Base-by-base conservation (phyloP, 2,329 filamentous ascomycete species). In the Colletotrichum zoysiae region DNA sequence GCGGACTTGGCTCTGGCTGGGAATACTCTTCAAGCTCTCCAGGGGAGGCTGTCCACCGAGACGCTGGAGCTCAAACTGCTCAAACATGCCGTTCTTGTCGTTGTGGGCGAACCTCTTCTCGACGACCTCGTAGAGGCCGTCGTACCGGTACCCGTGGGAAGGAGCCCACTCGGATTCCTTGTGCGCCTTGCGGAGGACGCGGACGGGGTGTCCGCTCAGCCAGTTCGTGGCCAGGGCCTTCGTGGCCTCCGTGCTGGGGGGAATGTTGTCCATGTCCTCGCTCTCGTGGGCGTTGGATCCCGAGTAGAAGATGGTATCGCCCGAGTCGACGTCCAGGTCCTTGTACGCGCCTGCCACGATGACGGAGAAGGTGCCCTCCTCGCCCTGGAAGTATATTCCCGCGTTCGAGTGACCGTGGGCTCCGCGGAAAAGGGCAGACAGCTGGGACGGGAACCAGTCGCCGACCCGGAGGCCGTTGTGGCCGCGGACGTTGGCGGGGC, bases 391-490 rank as follows among this genome's bases (percentile, higher is more conserved):
- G 26, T 78, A 83, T 46, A 92, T 91, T 3, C 87, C 87, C 2
- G 79, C 84, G 75, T 86, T 81, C 0, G 80, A 73, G 0, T 78
- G 73, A 2, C 87, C 88, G 74, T 90, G 89, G 0, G 86, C 87
- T 4, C 88, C 88, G 65, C 87, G 83, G 16, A 86, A 84, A 0
- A 89, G 76, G 0, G 86, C 83, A 12, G 82, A 84, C 0, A 87
- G 78, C 71, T 88, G 87, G 0, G 81, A 81, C 0, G 88, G 87
- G 83, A 84, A 90, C 88, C 88, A 90, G 40, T 85, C 75, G 11
- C 83, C 82, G 3, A 80, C 75, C 0, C 3, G 16, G 2, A 83
- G 75, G 5, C 77, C 77, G 74, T 84, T 84, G 73, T 82, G 72
- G 18, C 79, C 71, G 23, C 35, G 73, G 0, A 76, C 69, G 5